A percentile compares a stretch with the other conserved stretches of the same genome.
These are phyloP conservation scores for Ehretia macrophylla DNA, from an alignment of 257 asterid species.

Conservation along the genomic window DNA sequence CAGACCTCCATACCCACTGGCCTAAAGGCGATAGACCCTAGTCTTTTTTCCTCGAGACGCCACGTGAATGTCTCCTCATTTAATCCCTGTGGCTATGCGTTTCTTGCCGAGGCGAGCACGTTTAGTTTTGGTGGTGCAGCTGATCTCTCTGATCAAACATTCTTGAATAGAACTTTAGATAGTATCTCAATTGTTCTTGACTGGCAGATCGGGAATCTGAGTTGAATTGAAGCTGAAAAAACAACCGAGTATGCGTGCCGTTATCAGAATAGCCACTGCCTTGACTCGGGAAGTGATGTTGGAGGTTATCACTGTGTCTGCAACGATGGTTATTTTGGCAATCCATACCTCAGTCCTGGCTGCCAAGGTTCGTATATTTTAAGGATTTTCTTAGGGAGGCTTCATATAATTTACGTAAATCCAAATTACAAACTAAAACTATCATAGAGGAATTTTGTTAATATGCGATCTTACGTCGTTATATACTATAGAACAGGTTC, in stretches of 20 bases:
- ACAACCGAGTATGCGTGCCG: background rate
- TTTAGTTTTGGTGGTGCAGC: background rate
- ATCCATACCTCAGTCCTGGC: slow-evolving; percentile 6
- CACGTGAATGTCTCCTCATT: background rate
- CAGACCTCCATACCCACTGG: background rate
- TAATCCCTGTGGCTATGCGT: background rate
- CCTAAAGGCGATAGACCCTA: background rate
- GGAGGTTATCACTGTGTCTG: slow-evolving; percentile 1
- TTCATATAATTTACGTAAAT: no score
- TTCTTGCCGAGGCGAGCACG: background rate
- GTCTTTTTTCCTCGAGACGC: no score
- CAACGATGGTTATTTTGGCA: background rate
- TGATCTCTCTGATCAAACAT: background rate
- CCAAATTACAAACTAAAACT: no score
- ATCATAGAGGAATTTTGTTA: no score
- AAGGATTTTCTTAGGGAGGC: no score
- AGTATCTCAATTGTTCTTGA: background rate
- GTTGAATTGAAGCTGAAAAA: background rate
- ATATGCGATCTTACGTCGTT: no score
- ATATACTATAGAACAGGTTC: no score
- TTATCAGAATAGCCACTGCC: background rate
- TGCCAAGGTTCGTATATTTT: background rate
- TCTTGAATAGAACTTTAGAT: background rate
- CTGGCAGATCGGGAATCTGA: slow-evolving; percentile 3
- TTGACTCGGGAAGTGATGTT: background rate